Evolutionary conservation across 1,284 basidiomycete species (phyloP).

Genomic region (Leccinum griseonigrum): DNA sequence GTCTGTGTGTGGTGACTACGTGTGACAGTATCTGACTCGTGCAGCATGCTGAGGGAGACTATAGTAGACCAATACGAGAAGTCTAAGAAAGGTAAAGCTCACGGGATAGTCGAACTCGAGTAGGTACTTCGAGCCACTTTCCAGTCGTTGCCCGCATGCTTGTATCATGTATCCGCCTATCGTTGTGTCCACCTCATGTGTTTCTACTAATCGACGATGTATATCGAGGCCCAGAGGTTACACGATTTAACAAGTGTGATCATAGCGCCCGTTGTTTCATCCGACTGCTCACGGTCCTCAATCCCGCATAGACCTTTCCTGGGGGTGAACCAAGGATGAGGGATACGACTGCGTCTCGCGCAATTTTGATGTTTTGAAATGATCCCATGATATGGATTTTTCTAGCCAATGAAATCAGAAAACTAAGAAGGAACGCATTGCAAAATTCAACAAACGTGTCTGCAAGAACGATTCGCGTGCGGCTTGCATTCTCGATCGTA

Average conservation of each 20-base stretch:
- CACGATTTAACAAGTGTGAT: slow-evolving; percentile 9
- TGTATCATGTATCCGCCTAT: neutral
- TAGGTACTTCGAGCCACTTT: neutral
- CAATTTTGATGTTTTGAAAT: slow-evolving; percentile 97
- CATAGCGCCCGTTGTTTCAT: slow-evolving; percentile 87
- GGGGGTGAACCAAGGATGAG: slow-evolving; percentile 95
- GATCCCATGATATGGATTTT: slow-evolving; percentile 95
- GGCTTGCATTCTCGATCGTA: slow-evolving; percentile 95
- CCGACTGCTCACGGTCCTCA: slow-evolving; percentile 88
- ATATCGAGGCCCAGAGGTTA: slow-evolving; percentile 6
- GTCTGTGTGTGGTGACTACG: slow-evolving; percentile 31
- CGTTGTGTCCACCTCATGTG: slow-evolving; percentile 3
- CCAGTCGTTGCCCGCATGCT: neutral
- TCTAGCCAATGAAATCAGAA: slow-evolving; percentile 37
- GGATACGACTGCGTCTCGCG: slow-evolving; percentile 92
- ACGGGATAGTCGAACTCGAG: slow-evolving; percentile 6
- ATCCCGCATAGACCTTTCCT: slow-evolving; percentile 92
- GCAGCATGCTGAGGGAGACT: slow-evolving; percentile 44
- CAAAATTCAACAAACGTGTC: slow-evolving; percentile 72
- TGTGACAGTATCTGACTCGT: slow-evolving; percentile 6
- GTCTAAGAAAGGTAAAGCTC: slow-evolving; percentile 31
- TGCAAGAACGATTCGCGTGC: slow-evolving; percentile 94
- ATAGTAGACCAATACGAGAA: slow-evolving; percentile 51
- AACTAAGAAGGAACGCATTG: neutral
- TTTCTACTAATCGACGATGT: slow-evolving; percentile 11